Conservation (phyloP, 2,329 filamentous ascomycete genomes). For the Colletotrichum somersetense region DNA sequence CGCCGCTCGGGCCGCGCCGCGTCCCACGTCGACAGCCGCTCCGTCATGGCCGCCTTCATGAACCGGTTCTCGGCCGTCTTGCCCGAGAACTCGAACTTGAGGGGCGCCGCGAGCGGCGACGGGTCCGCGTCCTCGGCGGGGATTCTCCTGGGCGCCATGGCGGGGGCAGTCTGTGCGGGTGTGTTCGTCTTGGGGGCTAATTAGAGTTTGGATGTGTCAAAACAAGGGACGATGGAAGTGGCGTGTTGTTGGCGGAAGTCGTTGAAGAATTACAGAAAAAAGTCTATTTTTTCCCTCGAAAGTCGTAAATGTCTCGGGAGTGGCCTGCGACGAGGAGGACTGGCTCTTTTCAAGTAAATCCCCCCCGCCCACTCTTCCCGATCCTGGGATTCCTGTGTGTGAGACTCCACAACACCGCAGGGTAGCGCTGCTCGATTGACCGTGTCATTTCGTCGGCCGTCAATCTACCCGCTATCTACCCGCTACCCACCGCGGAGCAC, state of each 20-base stretch:
- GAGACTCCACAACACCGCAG: neutral
- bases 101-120: conserved; percentile 55
- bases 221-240: too few relatives aligned
- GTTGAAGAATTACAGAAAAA: neutral
- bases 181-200: too few relatives aligned
- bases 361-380: too few relatives aligned
- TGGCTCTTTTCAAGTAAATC: neutral
- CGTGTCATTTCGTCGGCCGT: neutral
- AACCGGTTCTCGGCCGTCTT: conserved; percentile 72
- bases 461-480: too few relatives aligned
- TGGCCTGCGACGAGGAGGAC: neutral
- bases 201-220: neutral
- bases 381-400: too few relatives aligned
- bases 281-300: neutral
- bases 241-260: too few relatives aligned
- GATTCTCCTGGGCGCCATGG: conserved; percentile 29
- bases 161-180: neutral
- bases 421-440: neutral
- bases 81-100: conserved; percentile 64
- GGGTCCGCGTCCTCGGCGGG: conserved; percentile 30
- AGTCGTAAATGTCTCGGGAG: neutral
- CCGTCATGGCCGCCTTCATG: conserved; percentile 76
- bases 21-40: conserved; percentile 73
- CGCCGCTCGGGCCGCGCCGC: conserved; percentile 63
- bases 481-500: too few relatives aligned